Base-by-base conservation (phyloP, 352 stramenopile species). In the Phytopythium sindhum region DNA sequence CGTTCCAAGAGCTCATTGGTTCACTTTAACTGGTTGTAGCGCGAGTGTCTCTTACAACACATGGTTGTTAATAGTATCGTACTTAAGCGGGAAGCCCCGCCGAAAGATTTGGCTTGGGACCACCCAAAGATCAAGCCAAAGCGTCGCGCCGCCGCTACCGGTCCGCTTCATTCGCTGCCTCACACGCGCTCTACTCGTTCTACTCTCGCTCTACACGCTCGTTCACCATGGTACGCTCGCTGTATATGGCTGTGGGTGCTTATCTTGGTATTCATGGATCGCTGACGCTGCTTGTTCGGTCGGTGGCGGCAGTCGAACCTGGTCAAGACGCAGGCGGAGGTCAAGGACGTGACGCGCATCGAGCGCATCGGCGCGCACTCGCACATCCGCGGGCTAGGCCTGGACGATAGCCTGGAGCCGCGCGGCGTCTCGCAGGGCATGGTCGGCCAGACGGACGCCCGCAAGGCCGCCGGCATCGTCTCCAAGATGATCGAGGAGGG, bases 331-430 rank as follows among this genome's bases (percentile, higher is more conserved):
- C 81, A 91, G 67, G 81, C 78, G 17, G 95, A 98, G 78, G 83
- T 98, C 62, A 97, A 97, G 66, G 97, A 99, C 77, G 92, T 99
- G 51, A 99, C 97, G 65, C 95, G 96, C 80, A 96, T 98, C 59
- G 96, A 99, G 89, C 96, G 98, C 64, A 99, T 99, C 66, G 97
- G 97, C 29, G 97, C 97, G 29, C 98, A 99, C 83, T 99, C 93
- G 60, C 98, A 99, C 74, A 99, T 99, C 78, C 91, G 96, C 56
- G 97, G 98, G 4, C 81, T 99, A 5, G 98, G 98, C 44, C 81
- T 99, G 6, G 97, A 99, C 64, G 98, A 99, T 73, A 84, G 90
- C 45, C 78, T 99, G 24, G 97, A 99, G 77, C 91, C 97, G 9
- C 81, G 97, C 10, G 80, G 86, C 33, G 86, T 97, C 2, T 97